A percentile compares a stretch with the other conserved stretches of the same genome.
Conservation (phyloP, 176 grass and related monocot species). For the Oryza punctata region DNA sequence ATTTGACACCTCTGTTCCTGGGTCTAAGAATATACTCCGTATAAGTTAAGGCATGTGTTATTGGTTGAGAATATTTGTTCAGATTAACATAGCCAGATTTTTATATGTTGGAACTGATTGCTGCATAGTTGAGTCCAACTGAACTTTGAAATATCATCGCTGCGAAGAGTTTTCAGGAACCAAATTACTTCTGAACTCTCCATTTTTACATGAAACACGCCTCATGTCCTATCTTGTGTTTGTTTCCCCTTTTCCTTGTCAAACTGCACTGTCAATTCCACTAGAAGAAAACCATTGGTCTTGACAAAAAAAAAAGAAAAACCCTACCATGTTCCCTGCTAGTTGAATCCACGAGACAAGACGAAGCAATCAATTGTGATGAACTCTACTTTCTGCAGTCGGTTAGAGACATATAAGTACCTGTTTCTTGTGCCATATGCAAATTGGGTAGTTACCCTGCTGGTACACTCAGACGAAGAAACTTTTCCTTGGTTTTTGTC, state of each 20-base stretch:
- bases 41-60: neutral
- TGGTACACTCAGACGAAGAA: neutral
- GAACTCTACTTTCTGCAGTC: conserved; percentile 6
- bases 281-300: neutral
- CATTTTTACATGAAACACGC: neutral
- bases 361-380: neutral
- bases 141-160: neutral
- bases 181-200: neutral
- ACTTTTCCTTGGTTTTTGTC: neutral
- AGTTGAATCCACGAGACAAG: conserved; percentile 16
- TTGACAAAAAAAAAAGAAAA: neutral
- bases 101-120: neutral
- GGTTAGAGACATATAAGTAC: conserved; percentile 17
- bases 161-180: neutral
- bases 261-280: neutral
- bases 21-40: neutral
- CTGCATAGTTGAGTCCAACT: neutral
- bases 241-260: neutral
- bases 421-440: neutral
- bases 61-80: neutral
- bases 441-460: neutral
- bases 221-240: neutral
- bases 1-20: conserved; percentile 10
- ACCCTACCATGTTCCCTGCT: neutral
- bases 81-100: neutral